These are phyloP conservation scores for Fraxinus xanthoxyloides DNA, from an alignment of 305 asterid genomes.

Conservation along the genomic window DNA sequence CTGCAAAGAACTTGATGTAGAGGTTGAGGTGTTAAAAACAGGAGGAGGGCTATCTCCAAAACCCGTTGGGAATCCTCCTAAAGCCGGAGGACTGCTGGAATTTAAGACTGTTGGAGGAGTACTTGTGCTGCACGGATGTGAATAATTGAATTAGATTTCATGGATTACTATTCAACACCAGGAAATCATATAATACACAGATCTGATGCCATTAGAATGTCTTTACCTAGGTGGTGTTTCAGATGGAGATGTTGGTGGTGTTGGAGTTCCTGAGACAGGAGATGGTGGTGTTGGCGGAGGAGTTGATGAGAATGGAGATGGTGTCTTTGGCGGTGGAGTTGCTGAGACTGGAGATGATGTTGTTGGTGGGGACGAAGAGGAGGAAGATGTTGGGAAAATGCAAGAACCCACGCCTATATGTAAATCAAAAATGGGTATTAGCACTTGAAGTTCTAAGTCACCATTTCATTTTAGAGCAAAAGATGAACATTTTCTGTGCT, in stretches of 20 bases:
- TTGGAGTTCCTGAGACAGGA: constrained; percentile 22
- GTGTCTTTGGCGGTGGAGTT: constrained; percentile 23
- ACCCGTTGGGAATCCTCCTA: constrained; percentile 47
- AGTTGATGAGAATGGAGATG: constrained; percentile 24
- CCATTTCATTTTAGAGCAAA: background rate
- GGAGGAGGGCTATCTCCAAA: constrained; percentile 38
- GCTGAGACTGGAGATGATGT: background rate
- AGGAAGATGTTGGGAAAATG: constrained; percentile 45
- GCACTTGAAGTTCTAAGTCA: background rate
- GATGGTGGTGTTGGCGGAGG: constrained; percentile 39
- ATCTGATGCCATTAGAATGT: background rate
- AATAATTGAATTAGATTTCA: background rate
- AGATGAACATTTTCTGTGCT: background rate
- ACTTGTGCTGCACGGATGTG: constrained; percentile 30
- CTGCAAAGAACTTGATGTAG: constrained; percentile 41
- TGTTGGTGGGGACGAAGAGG: constrained; percentile 33
- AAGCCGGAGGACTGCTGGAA: constrained; percentile 48
- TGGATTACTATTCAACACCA: background rate
- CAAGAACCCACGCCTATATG: constrained; percentile 76
- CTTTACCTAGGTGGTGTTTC: constrained; percentile 44
- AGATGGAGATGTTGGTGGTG: constrained; percentile 41
- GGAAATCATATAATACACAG: background rate
- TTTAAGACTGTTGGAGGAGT: constrained; percentile 48
- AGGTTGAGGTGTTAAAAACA: constrained; percentile 29
- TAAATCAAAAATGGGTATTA: constrained; percentile 4